Conservation (phyloP, 495 filamentous ascomycete species). For the Aspergillus hancockii region DNA sequence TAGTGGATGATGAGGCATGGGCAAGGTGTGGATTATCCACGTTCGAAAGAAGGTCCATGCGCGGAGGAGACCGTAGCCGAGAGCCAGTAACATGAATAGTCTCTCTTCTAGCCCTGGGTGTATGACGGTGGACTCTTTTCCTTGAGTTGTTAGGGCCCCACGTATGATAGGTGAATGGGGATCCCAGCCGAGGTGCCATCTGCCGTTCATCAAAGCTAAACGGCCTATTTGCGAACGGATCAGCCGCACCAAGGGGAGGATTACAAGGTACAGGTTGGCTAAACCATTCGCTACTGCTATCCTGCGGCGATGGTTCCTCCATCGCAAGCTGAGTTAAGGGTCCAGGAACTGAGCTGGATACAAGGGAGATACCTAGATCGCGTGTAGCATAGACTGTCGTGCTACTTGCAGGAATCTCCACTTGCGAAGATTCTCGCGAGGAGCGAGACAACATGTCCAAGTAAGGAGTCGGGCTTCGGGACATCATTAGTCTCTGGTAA, state of each 20-base stretch:
- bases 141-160: conserved; percentile 54
- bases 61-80: conserved; percentile 49
- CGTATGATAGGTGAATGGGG: conserved; percentile 58
- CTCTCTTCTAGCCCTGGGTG: conserved; percentile 35
- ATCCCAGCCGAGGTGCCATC: conserved; percentile 48
- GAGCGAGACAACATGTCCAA: conserved; percentile 52
- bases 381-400: conserved; percentile 61
- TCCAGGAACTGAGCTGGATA: conserved; percentile 72
- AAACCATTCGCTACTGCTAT: conserved; percentile 35
- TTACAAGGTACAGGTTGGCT: conserved; percentile 30
- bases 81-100: conserved; percentile 49
- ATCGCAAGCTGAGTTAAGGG: conserved; percentile 66
- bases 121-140: conserved; percentile 31
- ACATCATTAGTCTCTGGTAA: conserved; percentile 70
- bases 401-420: conserved; percentile 26
- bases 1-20: conserved; percentile 35
- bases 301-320: conserved; percentile 25
- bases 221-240: conserved; percentile 17
- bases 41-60: conserved; percentile 50
- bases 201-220: conserved; percentile 28
- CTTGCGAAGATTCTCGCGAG: conserved; percentile 30
- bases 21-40: conserved; percentile 55
- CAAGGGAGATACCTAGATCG: conserved; percentile 83
- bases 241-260: neutral
- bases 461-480: conserved; percentile 74